Evolutionary conservation across 257 asterid genomes (phyloP).

Genomic region (Lycium ferocissimum): DNA sequence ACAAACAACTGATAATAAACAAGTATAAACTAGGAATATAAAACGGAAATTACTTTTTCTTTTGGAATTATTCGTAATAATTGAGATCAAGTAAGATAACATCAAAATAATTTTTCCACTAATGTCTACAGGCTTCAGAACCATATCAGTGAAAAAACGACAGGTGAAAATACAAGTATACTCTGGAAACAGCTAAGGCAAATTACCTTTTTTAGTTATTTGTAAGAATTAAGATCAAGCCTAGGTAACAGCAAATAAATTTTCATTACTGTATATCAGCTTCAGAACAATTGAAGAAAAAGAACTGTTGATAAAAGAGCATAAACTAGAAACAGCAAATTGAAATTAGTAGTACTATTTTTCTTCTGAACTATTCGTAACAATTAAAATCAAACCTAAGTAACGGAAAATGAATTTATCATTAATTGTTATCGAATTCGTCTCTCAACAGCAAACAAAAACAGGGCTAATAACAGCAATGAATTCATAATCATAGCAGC

Average conservation of each 20-base stretch:
- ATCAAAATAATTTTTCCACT: constrained; percentile 8
- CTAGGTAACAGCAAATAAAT: not conserved
- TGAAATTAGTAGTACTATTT: not conserved
- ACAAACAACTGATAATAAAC: not conserved
- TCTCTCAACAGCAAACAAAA: not conserved
- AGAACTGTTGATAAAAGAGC: not conserved
- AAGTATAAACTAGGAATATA: not conserved
- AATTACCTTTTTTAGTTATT: not conserved
- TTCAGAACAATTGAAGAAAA: not conserved
- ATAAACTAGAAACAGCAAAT: not conserved
- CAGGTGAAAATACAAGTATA: not conserved
- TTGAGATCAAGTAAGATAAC: not conserved
- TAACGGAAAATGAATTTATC: not conserved
- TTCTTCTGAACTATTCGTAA: not conserved
- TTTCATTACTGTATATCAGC: not conserved
- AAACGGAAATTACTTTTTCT: not conserved
- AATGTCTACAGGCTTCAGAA: not conserved
- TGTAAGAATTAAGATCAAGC: not conserved
- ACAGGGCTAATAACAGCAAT: no score
- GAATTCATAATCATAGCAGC: no score
- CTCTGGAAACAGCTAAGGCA: not conserved
- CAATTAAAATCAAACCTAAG: not conserved
- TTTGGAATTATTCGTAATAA: not conserved
- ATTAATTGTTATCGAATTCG: not conserved
- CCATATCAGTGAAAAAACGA: not conserved